Base-by-base conservation (phyloP, 176 grass and related monocot genomes). In the Leersia perrieri region DNA sequence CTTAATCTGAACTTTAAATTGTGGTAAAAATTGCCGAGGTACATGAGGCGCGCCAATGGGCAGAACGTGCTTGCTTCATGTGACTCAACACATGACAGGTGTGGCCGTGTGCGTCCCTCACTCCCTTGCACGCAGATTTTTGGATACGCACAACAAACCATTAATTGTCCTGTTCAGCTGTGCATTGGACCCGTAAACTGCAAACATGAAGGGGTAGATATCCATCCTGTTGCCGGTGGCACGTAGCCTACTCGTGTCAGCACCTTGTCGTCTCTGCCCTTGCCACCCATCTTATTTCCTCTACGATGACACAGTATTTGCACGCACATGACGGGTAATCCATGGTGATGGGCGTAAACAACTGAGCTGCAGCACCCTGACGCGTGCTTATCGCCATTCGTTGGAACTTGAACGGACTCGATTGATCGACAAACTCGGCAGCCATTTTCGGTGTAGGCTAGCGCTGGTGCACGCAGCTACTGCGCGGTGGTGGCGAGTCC, bases 161-260 rank as follows among this genome's bases (percentile, higher is more conserved):
- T 71, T 82, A 22, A 82, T 70, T 39, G 32, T 31, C 82, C 65
- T 71, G 72, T 68, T 26, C 35, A 10, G 45, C 33, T 47, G n/a
- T 36, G 14, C 44, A 45, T 47, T 77, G 73, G 73, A 77, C 82
- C 47, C 64, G 22, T 73, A 15, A 40, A n/a, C 53, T 58, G 53
- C 53, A 2, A 32, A 3, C 32, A 55, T 16, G 60, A 23, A 22
- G 41, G 14, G 74, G 65, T 51, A 41, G 64, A 70, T 73, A n/a
- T 55, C 40, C 31, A n/a, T 64, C 58, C n/a, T n/a, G n/a, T n/a
- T n/a, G n/a, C n/a, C n/a, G n/a, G 26, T 9, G 86, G 33, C 74
- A 83, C 80, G 80, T 83, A 76, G 44, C 74, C 67, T 62, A 13
- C 73, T 78, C 74, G 74, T 88, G 86, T 83, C 66, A 64, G 0